phyloP scores from a whole-genome alignment of 2,329 filamentous ascomycete genomes.

The Phaeoacremonium minimum region DNA sequence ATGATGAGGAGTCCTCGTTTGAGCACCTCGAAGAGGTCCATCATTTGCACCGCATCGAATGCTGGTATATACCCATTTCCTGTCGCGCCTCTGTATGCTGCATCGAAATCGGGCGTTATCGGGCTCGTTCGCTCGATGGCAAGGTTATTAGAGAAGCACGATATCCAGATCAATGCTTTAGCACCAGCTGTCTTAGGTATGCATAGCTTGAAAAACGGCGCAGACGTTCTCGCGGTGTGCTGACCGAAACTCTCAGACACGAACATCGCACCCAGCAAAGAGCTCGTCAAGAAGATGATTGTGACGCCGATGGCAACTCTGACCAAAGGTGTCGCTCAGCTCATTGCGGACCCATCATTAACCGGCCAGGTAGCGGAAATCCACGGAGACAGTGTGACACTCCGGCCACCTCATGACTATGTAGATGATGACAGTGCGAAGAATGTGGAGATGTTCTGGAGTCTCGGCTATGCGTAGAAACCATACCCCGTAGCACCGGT shows the following conservation, averaged over 20 bases:
- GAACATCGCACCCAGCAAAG: constrained; percentile 36
- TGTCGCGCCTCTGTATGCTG: constrained; percentile 43
- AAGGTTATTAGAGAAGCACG: constrained; percentile 26
- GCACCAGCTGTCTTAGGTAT: constrained; percentile 45
- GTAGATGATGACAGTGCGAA: constrained; percentile 42
- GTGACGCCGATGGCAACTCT: constrained; percentile 47
- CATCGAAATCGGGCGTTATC: constrained; percentile 42
- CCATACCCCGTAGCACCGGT: not conserved
- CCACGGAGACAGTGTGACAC: constrained; percentile 42
- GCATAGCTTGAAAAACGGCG: constrained; percentile 10
- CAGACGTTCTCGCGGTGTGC: no score
- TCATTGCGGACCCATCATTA: constrained; percentile 31
- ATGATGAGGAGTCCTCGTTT: constrained; percentile 29
- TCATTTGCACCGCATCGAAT: constrained; percentile 50
- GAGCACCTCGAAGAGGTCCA: constrained; percentile 28
- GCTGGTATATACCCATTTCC: constrained; percentile 48
- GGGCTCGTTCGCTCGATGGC: constrained; percentile 43
- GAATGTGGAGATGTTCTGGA: constrained; percentile 44
- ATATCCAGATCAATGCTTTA: constrained; percentile 46
- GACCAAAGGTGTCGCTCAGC: constrained; percentile 33
- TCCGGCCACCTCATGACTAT: constrained; percentile 35
- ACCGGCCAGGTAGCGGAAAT: constrained; percentile 46
- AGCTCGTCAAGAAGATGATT: constrained; percentile 41
- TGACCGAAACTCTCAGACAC: constrained; percentile 26
- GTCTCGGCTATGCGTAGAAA: constrained; percentile 38